Conservation (phyloP, 305 asterid genomes). For the Fraxinus platypoda region DNA sequence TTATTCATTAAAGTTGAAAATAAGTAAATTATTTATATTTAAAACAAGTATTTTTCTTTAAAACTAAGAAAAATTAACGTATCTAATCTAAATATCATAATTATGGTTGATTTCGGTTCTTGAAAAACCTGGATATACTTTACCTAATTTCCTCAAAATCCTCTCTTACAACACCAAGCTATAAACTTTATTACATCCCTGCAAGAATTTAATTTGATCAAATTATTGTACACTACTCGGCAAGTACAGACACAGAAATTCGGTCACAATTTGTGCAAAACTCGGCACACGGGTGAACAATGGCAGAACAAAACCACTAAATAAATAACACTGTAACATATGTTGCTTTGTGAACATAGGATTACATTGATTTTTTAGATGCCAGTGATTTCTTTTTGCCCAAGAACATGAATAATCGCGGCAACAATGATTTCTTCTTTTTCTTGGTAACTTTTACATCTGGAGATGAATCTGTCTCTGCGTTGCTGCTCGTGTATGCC, state of each 20-base stretch:
- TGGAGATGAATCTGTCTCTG: constrained; percentile 47
- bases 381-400: constrained; percentile 50
- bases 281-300: constrained; percentile 22
- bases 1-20: too few species aligned
- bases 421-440: constrained; percentile 74
- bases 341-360: background rate
- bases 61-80: background rate
- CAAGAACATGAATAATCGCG: constrained; percentile 69
- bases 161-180: background rate
- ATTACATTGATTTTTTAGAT: constrained; percentile 32
- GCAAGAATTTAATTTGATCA: background rate
- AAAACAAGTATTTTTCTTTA: background rate
- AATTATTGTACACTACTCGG: background rate
- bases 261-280: background rate
- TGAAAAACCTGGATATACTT: background rate
- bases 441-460: constrained; percentile 44
- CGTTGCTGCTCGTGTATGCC: constrained; percentile 31
- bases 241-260: background rate
- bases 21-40: too few species aligned
- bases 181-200: background rate
- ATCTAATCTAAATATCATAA: background rate
- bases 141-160: background rate
- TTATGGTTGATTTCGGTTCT: background rate
- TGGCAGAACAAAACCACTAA: background rate
- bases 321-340: background rate